Percentiles rank a stretch among this genome's conserved stretches.
These are phyloP conservation scores for Diphasiastrum complanatum DNA, from an alignment of 83 land plant genomes.

Conservation along the genomic window DNA sequence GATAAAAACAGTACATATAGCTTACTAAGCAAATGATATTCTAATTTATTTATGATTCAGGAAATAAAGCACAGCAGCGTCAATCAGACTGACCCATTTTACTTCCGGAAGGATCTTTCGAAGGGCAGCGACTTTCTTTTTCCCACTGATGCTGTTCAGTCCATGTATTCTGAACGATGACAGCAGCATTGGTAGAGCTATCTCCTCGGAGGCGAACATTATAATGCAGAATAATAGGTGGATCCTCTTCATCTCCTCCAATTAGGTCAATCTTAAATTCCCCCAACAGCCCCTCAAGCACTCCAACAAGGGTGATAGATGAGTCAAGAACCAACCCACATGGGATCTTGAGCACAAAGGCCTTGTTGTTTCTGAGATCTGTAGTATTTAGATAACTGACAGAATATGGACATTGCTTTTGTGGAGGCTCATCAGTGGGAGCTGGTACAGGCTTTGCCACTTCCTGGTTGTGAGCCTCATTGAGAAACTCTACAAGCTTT, in stretches of 20 bases:
- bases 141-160: conserved; percentile 63
- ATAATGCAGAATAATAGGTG: conserved; percentile 62
- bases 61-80: conserved; percentile 1
- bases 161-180: conserved; percentile 78
- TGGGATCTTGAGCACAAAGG: conserved; percentile 41
- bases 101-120: not conserved
- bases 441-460: too few species aligned
- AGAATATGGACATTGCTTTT: conserved; percentile 23
- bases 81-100: conserved; percentile 19
- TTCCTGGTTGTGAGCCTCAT: too few species aligned
- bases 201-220: conserved; percentile 62
- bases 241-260: conserved; percentile 39
- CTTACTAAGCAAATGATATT: too few species aligned
- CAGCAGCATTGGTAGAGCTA: conserved; percentile 42
- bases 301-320: conserved; percentile 67
- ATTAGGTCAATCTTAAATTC: conserved; percentile 55
- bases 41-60: too few species aligned
- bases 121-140: conserved; percentile 65
- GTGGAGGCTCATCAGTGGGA: too few species aligned
- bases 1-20: too few species aligned
- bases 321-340: conserved; percentile 86
- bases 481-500: too few species aligned
- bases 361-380: not conserved
- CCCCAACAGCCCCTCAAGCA: conserved; percentile 38
- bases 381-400: conserved; percentile 20